A percentile compares a stretch with the other conserved stretches of the same genome.
phyloP scores from a whole-genome alignment of 495 filamentous ascomycete species.

The Penicillium soppii region DNA sequence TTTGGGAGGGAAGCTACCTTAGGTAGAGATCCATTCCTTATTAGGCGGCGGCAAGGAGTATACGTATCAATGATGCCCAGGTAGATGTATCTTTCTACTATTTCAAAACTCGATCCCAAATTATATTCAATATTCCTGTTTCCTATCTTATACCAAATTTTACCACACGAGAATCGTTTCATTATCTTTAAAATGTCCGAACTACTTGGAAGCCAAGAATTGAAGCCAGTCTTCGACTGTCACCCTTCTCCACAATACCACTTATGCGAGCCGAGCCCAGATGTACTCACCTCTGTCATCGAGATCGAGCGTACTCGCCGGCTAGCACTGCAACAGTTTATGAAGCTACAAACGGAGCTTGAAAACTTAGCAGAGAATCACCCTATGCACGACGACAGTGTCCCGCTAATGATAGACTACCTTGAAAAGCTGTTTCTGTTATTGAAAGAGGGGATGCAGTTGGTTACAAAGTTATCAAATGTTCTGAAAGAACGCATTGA shows the following conservation, averaged over 20 bases:
- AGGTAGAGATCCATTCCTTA: neutral
- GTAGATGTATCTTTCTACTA: constrained; percentile 2
- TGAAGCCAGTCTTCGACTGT: neutral
- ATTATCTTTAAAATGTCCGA: constrained; percentile 6
- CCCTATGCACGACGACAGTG: neutral
- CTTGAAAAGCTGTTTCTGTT: neutral
- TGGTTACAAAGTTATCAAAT: neutral
- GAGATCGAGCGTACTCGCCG: neutral
- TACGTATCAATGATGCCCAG: constrained; percentile 1
- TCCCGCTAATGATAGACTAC: neutral
- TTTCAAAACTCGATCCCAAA: constrained; percentile 1
- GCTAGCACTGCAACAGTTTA: neutral
- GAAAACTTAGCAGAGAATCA: neutral
- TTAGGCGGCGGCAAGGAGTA: constrained; percentile 2
- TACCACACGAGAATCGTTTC: constrained; percentile 1
- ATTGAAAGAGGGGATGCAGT: neutral
- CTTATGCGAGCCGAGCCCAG: neutral
- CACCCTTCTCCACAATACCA: constrained; percentile 1
- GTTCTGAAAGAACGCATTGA: constrained; percentile 1
- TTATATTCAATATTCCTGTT: neutral
- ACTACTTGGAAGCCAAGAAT: constrained; percentile 3
- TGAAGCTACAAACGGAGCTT: neutral
- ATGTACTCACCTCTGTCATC: constrained; percentile 1
- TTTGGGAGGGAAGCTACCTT: neutral
- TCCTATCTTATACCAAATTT: neutral